phyloP scores from a whole-genome alignment of 2,329 filamentous ascomycete species.

The Dothidotthia symphoricarpi region DNA sequence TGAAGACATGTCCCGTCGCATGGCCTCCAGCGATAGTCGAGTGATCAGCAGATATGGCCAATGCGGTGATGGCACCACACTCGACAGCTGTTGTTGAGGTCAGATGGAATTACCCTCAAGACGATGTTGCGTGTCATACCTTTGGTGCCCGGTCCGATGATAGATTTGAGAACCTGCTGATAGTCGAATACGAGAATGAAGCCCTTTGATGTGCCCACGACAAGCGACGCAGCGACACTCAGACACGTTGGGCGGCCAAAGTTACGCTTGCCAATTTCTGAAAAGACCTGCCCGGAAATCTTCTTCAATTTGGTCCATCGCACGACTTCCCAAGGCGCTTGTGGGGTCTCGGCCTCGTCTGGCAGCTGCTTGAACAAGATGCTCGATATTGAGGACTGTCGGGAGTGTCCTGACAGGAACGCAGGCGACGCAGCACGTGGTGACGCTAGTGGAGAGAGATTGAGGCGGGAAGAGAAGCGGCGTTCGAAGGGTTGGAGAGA shows the following conservation, averaged over 20 bases:
- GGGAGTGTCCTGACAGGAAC: conserved; percentile 72
- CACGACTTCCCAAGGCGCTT: conserved; percentile 93
- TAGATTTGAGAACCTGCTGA: conserved; percentile 89
- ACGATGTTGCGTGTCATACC: conserved; percentile 50
- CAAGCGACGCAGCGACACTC: conserved; percentile 81
- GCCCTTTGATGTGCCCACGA: conserved; percentile 89
- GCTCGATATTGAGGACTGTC: conserved; percentile 75
- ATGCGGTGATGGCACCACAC: conserved; percentile 79
- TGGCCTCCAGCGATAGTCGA: conserved; percentile 89
- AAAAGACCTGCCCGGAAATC: conserved; percentile 85
- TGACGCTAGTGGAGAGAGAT: conserved; percentile 60
- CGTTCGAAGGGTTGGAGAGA: conserved; percentile 92
- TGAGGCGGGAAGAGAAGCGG: conserved; percentile 78
- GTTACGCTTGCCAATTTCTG: conserved; percentile 85
- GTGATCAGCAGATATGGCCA: conserved; percentile 92
- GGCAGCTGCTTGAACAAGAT: conserved; percentile 60
- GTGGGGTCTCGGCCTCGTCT: conserved; percentile 54
- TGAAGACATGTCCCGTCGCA: conserved; percentile 87
- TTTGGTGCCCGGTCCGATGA: conserved; percentile 91
- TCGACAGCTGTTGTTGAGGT: conserved; percentile 68
- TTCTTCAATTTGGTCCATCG: conserved; percentile 93
- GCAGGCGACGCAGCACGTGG: conserved; percentile 72
- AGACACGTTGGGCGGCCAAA: conserved; percentile 91
- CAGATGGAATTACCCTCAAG: conserved; percentile 18
- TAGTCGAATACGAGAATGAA: conserved; percentile 96